These are phyloP conservation scores for Backusella tarrabulga DNA, from an alignment of 192 early-diverging fungal genomes.

Conservation along the genomic window DNA sequence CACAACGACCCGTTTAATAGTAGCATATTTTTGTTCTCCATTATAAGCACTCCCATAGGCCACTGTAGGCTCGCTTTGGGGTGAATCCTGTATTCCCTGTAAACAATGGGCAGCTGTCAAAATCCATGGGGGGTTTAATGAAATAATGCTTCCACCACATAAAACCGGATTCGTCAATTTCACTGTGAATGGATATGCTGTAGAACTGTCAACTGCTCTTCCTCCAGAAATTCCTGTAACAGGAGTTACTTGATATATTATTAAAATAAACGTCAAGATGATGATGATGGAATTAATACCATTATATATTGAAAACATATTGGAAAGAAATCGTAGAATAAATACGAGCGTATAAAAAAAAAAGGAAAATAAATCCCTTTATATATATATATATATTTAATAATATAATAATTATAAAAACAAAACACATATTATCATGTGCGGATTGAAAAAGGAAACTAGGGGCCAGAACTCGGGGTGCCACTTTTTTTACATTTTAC, in stretches of 20 bases:
- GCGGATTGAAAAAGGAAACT: not conserved
- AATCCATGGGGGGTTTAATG: slow-evolving; percentile 10
- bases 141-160: slow-evolving; percentile 15
- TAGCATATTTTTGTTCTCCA: not conserved
- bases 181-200: not conserved
- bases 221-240: not conserved
- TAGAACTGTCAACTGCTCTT: not conserved
- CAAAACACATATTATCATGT: not conserved
- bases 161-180: slow-evolving; percentile 3
- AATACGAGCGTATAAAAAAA: not conserved
- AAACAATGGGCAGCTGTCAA: slow-evolving; percentile 22
- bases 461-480: not conserved
- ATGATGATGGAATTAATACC: not conserved
- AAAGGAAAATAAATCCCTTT: not conserved
- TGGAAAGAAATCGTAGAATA: not conserved
- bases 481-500: not conserved
- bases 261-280: not conserved
- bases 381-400: not conserved
- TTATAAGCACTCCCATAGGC: not conserved
- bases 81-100: not conserved
- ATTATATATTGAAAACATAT: not conserved
- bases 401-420: not conserved
- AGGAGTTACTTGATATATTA: not conserved
- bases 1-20: not conserved
- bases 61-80: not conserved